Base-by-base conservation (phyloP, 352 stramenopile genomes). In the Phytophthora pini region DNA sequence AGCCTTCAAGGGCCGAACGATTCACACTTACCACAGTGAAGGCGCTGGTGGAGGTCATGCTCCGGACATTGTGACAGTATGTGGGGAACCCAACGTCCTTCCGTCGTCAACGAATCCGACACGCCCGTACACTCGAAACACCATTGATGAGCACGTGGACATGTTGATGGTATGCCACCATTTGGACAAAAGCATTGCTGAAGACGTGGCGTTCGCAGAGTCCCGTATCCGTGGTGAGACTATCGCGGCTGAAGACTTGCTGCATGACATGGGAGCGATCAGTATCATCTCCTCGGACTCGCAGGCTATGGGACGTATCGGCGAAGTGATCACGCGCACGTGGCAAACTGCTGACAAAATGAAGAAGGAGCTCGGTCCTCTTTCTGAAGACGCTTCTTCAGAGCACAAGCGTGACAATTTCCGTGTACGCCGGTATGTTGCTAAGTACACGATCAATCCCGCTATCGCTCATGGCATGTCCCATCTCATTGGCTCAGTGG, bases 151-250 rank as follows among this genome's bases (percentile, higher is more conserved):
- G 70, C 97, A 99, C 73, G 88, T 99, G 31, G 97, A 99, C 80
- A 99, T 99, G 97, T 82, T 99, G 26, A 99, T 99, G 96, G 97
- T 99, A 31, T 99, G 97, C 68, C 97, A 99, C 74, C 97, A 99
- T 69, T 85, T 99, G 59, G 93, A 99, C 77, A 92, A 96, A 61
- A 93, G 88, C 59, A 98, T 99, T 61, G 88, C 92, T 0, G 97
- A 99, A 72, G 97, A 99, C 69, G 92, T 99, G 24, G 96, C 97
- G 3, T 99, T 99, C 76, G 97, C 97, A n/a, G 97, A 99, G 81
- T 98, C 89, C 20, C 87, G 97, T 36, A 99, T 99, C 73, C 90
- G 97, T 44, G 93, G 90, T 26, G 96, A 99, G 76, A 99, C 97
- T 17, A 99, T 99, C 66, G 94, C 95, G 5, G 97, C 97, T 4